These are phyloP conservation scores for Aspergillus baeticus DNA, from an alignment of 495 filamentous ascomycete genomes.

Conservation along the genomic window DNA sequence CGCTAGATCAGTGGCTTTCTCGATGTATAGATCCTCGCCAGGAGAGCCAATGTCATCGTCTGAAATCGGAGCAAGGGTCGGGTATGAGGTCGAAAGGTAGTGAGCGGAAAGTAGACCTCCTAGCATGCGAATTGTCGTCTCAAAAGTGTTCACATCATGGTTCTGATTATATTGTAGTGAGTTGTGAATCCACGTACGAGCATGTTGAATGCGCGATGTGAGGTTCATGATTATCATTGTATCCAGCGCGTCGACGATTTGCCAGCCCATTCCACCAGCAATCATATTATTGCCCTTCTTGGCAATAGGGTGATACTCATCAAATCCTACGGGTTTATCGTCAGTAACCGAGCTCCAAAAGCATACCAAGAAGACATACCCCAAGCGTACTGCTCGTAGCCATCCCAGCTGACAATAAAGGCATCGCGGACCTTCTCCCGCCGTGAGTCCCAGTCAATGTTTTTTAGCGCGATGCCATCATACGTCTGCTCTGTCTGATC, in stretches of 20 bases:
- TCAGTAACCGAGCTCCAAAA: not conserved
- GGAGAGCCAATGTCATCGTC: conserved; percentile 65
- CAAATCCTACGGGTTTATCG: conserved; percentile 58
- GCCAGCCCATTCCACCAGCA: conserved; percentile 79
- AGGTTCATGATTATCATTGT: conserved; percentile 99
- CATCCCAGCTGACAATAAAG: conserved; percentile 86
- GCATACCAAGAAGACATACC: conserved; percentile 50
- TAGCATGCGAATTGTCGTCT: conserved; percentile 97
- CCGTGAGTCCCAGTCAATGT: conserved; percentile 65
- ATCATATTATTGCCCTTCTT: conserved; percentile 83
- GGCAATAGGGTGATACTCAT: conserved; percentile 79
- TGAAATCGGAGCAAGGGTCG: conserved; percentile 60
- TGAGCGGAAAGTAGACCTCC: conserved; percentile 93
- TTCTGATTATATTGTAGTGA: conserved; percentile 83
- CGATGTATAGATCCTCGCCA: conserved; percentile 88
- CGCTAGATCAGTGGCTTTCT: conserved; percentile 91
- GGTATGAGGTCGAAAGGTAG: conserved; percentile 77
- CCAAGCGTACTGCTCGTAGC: conserved; percentile 92
- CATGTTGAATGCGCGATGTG: conserved; percentile 79
- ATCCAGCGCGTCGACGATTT: conserved; percentile 94
- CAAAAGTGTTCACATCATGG: conserved; percentile 95
- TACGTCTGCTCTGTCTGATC: conserved; percentile 25
- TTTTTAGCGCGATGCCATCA: conserved; percentile 16
- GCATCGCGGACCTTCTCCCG: conserved; percentile 86
- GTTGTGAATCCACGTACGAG: conserved; percentile 86